Conservation (phyloP, 164 flowering plant genomes). For the Macadamia integrifolia region DNA sequence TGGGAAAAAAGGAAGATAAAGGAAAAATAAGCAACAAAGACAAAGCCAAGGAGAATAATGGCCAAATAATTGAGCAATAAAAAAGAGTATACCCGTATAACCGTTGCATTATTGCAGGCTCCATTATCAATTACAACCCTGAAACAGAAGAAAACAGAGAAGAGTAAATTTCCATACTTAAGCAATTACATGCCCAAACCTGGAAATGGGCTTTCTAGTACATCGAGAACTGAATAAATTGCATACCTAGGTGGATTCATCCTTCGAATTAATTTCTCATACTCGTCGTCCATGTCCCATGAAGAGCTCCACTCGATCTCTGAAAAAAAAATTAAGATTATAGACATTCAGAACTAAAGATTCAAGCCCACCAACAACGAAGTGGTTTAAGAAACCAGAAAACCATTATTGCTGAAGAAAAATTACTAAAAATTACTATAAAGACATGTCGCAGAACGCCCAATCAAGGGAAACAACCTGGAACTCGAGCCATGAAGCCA, state of each 20-base stretch:
- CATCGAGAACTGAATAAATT: background rate
- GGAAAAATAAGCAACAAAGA: conserved; percentile 4
- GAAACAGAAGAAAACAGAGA: conserved; percentile 8
- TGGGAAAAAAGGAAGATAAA: background rate
- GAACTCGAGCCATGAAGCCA: background rate
- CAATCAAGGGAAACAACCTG: background rate
- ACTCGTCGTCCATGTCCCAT: conserved; percentile 75
- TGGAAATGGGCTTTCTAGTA: background rate
- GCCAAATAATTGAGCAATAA: conserved; percentile 4
- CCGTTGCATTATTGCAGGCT: conserved; percentile 73
- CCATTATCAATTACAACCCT: conserved; percentile 96
- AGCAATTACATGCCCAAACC: background rate
- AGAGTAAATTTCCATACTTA: conserved; percentile 2
- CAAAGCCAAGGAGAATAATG: background rate
- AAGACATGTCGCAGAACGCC: background rate
- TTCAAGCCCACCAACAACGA: background rate
- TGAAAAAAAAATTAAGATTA: conserved; percentile 16
- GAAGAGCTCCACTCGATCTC: conserved; percentile 51
- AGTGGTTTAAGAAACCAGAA: background rate
- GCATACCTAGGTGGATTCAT: conserved; percentile 85
- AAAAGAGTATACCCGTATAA: conserved; percentile 48
- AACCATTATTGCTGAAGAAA: background rate
- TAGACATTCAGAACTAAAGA: conserved; percentile 3
- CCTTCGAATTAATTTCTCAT: conserved; percentile 75
- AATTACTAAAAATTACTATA: background rate